Evolutionary conservation across 495 filamentous ascomycete species (phyloP), one percentile per base, ranked within the genome.

Genomic region (Cercophora sp.): DNA sequence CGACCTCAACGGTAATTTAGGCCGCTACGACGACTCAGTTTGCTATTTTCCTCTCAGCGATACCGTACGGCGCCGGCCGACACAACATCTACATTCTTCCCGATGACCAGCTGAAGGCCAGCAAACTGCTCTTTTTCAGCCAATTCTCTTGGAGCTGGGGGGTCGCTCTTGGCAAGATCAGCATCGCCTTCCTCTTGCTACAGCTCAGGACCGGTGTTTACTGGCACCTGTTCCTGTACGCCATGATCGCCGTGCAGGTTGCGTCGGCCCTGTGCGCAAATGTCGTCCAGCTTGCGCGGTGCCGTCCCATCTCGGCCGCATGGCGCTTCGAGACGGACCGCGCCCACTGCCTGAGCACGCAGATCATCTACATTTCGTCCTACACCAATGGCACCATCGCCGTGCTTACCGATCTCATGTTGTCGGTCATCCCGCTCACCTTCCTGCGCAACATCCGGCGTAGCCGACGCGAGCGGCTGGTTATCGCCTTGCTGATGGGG

Each of bases 201-300:
- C 39, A 20, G 19, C 20, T 42, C 19, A 42, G 23, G 39, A 42
- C 15, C 6, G 20, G n/a, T 2, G 11, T 10, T 10, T 2, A 20
- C n/a, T 42, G 39, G 39, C n/a, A 20, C 15, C 10, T 42, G 15
- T 42, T 42, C 11, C 39, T 42, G 39, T 42, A 42, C 19, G 39
- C 39, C 39, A 42, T 42, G 39, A 23, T 42, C 16, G 39, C 39
- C 39, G 39, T 42, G 5, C 39, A 42, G 39, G 15, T 42, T 20
- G 39, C 39, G n/a, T 42, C 39, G 19, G 39, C 39, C 19, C 18
- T 23, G n/a, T 11, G 15, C 19, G 39, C 39, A n/a, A 42, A 42
- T 11, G 19, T 19, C 11, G 39, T 23, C n/a, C 39, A 42, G 39
- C 39, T 42, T n/a, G 4, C 19, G 39, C 39, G 15, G 5, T 42